Base-by-base conservation (phyloP, 768 basidiomycete species). In the Termitomyces eurrhizus region DNA sequence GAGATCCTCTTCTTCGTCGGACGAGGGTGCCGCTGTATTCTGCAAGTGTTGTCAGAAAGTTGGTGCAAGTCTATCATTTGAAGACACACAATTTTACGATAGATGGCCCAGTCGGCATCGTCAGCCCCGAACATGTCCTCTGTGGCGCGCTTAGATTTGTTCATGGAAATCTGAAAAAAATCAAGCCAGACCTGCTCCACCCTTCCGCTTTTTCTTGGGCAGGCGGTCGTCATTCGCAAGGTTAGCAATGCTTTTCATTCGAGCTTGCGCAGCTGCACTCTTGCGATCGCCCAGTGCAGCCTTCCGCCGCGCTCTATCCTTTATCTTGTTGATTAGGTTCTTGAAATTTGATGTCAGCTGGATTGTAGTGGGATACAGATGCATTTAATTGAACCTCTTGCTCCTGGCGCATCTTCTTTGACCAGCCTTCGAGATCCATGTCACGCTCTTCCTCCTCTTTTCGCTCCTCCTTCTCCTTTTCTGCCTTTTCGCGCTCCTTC, bases 101-200 rank as follows among this genome's bases (percentile, higher is more conserved):
- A 98, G 60, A 98, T 94, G 0, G 89, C 89, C 95, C 96, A 98
- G 69, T 98, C 96, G 7, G 90, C 94, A 69, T 98, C 95, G 65
- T 96, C 89, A 18, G 87, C 88, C 4, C 96, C 95, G 69, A 98
- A 99, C 76, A 79, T 87, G 66, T 98, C 95, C 78, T 98, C 95
- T 90, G 56, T 42, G 13, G 39, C 48, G 14, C 12, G 36, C n/a
- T 42, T 57, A 13, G 63, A 67, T 42, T 57, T 32, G 63, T 58
- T 33, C 45, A 55, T 26, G 13, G 9, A 61, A 32, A 52, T 32
- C 9, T 45, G 26, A 13, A 26, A 14, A 51, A 26, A 18, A n/a
- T 44, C 13, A 26, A 71, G 83, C 55, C 57, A 21, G 14, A 92
- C 93, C 93, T 62, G 88, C 87, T 7, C 84, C 87, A 7, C 78